Evolutionary conservation across 2,329 filamentous ascomycete genomes (phyloP).

Genomic region (Colletotrichum gloeosporioides): DNA sequence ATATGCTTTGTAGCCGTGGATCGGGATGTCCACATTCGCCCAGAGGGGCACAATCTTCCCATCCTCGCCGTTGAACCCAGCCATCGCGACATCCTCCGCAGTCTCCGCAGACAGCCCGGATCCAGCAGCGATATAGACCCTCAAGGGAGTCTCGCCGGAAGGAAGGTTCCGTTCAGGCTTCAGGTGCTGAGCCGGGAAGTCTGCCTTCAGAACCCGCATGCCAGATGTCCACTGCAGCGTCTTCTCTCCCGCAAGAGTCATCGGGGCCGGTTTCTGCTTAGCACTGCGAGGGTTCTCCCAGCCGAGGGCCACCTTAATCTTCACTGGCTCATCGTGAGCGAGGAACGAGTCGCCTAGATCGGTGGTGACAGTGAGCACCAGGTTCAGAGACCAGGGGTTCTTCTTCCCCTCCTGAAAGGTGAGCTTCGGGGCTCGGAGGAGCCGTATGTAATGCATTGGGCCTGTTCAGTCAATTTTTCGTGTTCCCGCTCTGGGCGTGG

Average conservation of each 20-base stretch:
- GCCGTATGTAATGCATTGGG: slow-evolving; percentile 63
- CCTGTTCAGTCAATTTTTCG: background rate
- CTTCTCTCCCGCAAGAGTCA: slow-evolving; percentile 19
- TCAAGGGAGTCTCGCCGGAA: background rate
- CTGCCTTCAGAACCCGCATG: slow-evolving; percentile 40
- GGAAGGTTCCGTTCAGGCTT: background rate
- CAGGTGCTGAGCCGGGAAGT: slow-evolving; percentile 25
- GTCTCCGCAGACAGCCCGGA: background rate
- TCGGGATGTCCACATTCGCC: slow-evolving; percentile 32
- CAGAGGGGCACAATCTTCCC: slow-evolving; percentile 52
- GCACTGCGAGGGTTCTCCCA: slow-evolving; percentile 27
- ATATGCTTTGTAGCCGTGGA: background rate
- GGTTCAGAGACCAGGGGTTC: slow-evolving; percentile 35
- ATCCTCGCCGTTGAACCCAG: slow-evolving; percentile 16
- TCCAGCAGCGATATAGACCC: background rate
- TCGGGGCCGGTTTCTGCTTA: slow-evolving; percentile 27
- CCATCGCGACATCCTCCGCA: background rate
- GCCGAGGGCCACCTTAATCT: slow-evolving; percentile 41
- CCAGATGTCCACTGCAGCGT: slow-evolving; percentile 33
- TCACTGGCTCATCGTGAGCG: slow-evolving; percentile 47
- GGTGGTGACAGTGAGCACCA: slow-evolving; percentile 61
- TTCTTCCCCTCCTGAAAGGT: slow-evolving; percentile 25
- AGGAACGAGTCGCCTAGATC: slow-evolving; percentile 63
- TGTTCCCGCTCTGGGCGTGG: background rate
- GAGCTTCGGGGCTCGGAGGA: slow-evolving; percentile 53